Conservation (phyloP, 2,329 filamentous ascomycete genomes). For the Tolypocladium pustulatum region DNA sequence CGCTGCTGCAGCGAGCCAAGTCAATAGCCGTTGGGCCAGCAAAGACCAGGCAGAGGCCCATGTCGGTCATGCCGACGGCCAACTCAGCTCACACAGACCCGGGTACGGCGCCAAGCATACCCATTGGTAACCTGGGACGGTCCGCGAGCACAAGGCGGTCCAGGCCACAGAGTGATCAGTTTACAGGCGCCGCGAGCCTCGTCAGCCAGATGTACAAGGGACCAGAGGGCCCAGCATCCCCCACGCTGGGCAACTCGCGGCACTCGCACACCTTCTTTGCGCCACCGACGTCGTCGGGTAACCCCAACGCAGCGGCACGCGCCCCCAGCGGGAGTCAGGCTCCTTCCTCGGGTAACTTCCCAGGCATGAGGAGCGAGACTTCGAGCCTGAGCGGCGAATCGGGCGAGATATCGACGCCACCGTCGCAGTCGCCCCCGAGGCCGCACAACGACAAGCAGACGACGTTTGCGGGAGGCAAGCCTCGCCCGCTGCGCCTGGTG, state of each 20-base stretch:
- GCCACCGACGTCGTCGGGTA: constrained; percentile 35
- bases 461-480: constrained; percentile 56
- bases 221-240: constrained; percentile 52
- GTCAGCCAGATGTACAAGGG: constrained; percentile 88
- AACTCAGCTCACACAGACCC: constrained; percentile 49
- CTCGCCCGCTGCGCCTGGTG: constrained; percentile 76
- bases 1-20: constrained; percentile 51
- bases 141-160: constrained; percentile 41
- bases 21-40: constrained; percentile 41
- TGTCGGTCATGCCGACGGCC: constrained; percentile 42
- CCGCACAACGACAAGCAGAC: constrained; percentile 43
- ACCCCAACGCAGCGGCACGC: constrained; percentile 38
- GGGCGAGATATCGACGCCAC: constrained; percentile 34
- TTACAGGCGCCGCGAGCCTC: constrained; percentile 54
- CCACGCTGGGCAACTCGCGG: constrained; percentile 46
- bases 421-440: constrained; percentile 43
- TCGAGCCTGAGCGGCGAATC: constrained; percentile 60
- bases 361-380: constrained; percentile 57
- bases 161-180: constrained; percentile 55
- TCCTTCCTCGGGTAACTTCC: constrained; percentile 51
- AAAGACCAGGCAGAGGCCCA: constrained; percentile 41
- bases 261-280: constrained; percentile 56
- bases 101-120: constrained; percentile 65
- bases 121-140: constrained; percentile 49
- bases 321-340: constrained; percentile 39